A percentile compares a stretch with the other conserved stretches of the same genome.
Evolutionary conservation across 2,329 filamentous ascomycete species (phyloP).

Genomic region (Paraphaeosphaeria sporulosa): DNA sequence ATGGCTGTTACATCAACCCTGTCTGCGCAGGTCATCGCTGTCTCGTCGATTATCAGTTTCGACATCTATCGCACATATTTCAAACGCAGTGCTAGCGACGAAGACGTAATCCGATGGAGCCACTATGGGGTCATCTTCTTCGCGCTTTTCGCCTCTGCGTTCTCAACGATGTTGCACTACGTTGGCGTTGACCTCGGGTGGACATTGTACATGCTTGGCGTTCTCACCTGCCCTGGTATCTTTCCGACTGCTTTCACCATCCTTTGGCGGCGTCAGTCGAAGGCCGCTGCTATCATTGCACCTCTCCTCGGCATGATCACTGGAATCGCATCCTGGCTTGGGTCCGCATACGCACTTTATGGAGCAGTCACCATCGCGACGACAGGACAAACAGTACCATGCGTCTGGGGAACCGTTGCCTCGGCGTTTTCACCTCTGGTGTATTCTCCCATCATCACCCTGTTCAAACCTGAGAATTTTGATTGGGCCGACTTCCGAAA

Average conservation of each 20-base stretch:
- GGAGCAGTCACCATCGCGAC: slow-evolving; percentile 58
- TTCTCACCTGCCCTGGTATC: slow-evolving; percentile 62
- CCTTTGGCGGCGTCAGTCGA: slow-evolving; percentile 61
- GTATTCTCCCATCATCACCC: slow-evolving; percentile 58
- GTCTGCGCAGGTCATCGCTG: slow-evolving; percentile 62
- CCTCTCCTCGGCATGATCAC: slow-evolving; percentile 61
- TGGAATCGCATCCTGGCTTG: slow-evolving; percentile 62
- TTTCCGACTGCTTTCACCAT: slow-evolving; percentile 63
- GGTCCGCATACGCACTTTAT: slow-evolving; percentile 55
- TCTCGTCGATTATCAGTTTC: slow-evolving; percentile 62
- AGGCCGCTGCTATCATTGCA: slow-evolving; percentile 58
- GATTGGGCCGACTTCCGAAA: slow-evolving; percentile 53
- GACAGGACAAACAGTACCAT: slow-evolving; percentile 59
- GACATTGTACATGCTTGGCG: slow-evolving; percentile 63
- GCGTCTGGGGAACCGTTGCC: slow-evolving; percentile 62
- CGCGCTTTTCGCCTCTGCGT: slow-evolving; percentile 59
- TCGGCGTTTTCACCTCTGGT: slow-evolving; percentile 52
- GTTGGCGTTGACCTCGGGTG: slow-evolving; percentile 63
- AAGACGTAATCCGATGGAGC: slow-evolving; percentile 60
- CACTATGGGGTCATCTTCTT: slow-evolving; percentile 64
- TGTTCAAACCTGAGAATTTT: slow-evolving; percentile 54
- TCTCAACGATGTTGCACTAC: slow-evolving; percentile 62
- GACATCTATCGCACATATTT: slow-evolving; percentile 63
- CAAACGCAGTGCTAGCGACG: slow-evolving; percentile 56
- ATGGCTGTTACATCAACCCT: slow-evolving; percentile 58